Evolutionary conservation across 2,329 filamentous ascomycete species (phyloP).

Genomic region (Botrytis elliptica): DNA sequence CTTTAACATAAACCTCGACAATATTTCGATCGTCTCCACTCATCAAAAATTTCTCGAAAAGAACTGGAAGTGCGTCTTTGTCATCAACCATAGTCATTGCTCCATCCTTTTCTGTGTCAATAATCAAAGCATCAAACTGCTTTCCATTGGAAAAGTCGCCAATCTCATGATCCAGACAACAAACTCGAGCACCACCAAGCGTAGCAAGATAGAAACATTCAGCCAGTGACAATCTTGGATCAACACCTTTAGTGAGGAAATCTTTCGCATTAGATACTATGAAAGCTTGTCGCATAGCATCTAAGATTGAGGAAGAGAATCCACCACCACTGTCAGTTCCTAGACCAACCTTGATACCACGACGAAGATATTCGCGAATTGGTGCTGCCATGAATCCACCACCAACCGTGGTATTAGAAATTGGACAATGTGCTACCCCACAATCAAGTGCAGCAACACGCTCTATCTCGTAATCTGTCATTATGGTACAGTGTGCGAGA

Average conservation of each 20-base stretch:
- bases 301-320: slow-evolving; percentile 58
- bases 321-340: slow-evolving; percentile 65
- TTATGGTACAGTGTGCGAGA: slow-evolving; percentile 65
- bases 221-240: slow-evolving; percentile 24
- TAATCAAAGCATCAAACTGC: slow-evolving; percentile 85
- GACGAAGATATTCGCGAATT: slow-evolving; percentile 55
- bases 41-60: slow-evolving; percentile 85
- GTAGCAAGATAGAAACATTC: slow-evolving; percentile 50
- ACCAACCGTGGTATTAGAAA: slow-evolving; percentile 62
- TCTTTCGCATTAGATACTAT: slow-evolving; percentile 51
- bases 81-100: slow-evolving; percentile 24
- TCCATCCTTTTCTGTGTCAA: slow-evolving; percentile 67
- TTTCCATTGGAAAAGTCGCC: slow-evolving; percentile 81
- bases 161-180: slow-evolving; percentile 61
- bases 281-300: slow-evolving; percentile 55
- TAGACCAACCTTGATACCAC: slow-evolving; percentile 63
- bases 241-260: slow-evolving; percentile 42
- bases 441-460: slow-evolving; percentile 49
- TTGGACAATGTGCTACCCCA: slow-evolving; percentile 63
- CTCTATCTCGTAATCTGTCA: slow-evolving; percentile 55
- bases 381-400: slow-evolving; percentile 63
- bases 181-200: slow-evolving; percentile 48
- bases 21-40: slow-evolving; percentile 89
- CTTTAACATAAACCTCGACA: slow-evolving; percentile 80
- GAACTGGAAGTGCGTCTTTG: slow-evolving; percentile 20